Conservation (phyloP, 225 moss, liverwort and hornwort species). For the Bryoerythrophyllum caledonicum region DNA sequence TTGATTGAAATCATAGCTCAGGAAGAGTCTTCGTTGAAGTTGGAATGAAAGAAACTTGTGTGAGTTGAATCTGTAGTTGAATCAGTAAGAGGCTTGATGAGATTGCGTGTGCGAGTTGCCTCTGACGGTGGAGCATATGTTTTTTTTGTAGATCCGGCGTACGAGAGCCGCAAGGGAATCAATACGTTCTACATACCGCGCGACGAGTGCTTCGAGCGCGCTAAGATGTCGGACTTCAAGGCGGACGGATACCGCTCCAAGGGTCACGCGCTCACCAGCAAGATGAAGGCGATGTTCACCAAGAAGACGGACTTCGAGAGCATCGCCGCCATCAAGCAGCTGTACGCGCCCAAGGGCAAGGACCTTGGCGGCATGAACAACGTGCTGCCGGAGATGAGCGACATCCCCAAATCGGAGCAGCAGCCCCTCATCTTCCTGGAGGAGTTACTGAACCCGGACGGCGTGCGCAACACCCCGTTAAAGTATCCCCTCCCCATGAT, state of each 20-base stretch:
- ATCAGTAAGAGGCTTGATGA: too few species aligned
- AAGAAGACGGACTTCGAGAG: conserved; percentile 27
- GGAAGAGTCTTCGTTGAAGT: too few species aligned
- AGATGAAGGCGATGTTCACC: conserved; percentile 8
- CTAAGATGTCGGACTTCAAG: conserved; percentile 39
- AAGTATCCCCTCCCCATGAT: conserved; percentile 38
- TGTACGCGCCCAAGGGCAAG: conserved; percentile 34
- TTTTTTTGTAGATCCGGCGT: conserved; percentile 21
- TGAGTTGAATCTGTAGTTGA: too few species aligned
- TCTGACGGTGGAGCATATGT: background rate
- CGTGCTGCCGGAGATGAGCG: conserved; percentile 22
- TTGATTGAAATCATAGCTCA: too few species aligned
- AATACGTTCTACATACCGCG: conserved; percentile 36
- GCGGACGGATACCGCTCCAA: conserved; percentile 31
- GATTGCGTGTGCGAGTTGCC: too few species aligned
- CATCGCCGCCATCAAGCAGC: conserved; percentile 5
- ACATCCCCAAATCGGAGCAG: conserved; percentile 29
- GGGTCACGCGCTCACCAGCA: conserved; percentile 19
- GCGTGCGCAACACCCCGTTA: conserved; percentile 16
- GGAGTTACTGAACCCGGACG: conserved; percentile 32
- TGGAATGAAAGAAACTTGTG: too few species aligned
- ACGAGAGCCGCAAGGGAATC: conserved; percentile 32
- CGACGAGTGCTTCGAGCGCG: conserved; percentile 41
- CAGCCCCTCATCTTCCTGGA: conserved; percentile 39
- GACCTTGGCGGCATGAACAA: conserved; percentile 43